Conservation (phyloP, 768 basidiomycete species). For the Suillus subaureus region DNA sequence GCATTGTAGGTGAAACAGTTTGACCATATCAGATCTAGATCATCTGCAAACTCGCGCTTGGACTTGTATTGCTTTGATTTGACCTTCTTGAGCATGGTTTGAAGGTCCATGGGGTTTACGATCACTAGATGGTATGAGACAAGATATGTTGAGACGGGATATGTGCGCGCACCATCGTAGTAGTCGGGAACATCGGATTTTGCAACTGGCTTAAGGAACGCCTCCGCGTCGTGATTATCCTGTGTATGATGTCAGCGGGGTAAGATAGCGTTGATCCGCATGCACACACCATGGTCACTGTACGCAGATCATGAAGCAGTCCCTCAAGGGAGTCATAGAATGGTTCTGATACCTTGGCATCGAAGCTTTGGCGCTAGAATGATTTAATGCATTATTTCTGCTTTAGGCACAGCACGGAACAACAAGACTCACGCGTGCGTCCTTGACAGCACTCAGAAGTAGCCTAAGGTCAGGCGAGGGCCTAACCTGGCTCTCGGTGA, state of each 20-base stretch:
- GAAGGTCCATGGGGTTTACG: constrained; percentile 92
- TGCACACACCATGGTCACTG: constrained; percentile 58
- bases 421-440: constrained; percentile 70
- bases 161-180: constrained; percentile 68
- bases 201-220: constrained; percentile 92
- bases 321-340: constrained; percentile 96
- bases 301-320: constrained; percentile 82
- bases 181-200: constrained; percentile 93
- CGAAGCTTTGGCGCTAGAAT: constrained; percentile 49
- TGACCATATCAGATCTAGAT: constrained; percentile 95
- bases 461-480: constrained; percentile 73
- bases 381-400: constrained; percentile 21
- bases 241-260: constrained; percentile 36
- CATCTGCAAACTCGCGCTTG: constrained; percentile 91
- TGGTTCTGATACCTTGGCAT: constrained; percentile 76
- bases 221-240: constrained; percentile 89
- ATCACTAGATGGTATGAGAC: constrained; percentile 63
- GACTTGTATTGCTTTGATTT: constrained; percentile 91
- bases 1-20: constrained; percentile 95
- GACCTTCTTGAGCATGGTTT: constrained; percentile 91
- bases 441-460: constrained; percentile 83
- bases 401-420: background rate
- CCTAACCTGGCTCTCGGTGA: constrained; percentile 77
- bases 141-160: constrained; percentile 5
- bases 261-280: constrained; percentile 24